phyloP scores from a whole-genome alignment of 1,139 yeast species.

The Yamadazyma buinensis region DNA sequence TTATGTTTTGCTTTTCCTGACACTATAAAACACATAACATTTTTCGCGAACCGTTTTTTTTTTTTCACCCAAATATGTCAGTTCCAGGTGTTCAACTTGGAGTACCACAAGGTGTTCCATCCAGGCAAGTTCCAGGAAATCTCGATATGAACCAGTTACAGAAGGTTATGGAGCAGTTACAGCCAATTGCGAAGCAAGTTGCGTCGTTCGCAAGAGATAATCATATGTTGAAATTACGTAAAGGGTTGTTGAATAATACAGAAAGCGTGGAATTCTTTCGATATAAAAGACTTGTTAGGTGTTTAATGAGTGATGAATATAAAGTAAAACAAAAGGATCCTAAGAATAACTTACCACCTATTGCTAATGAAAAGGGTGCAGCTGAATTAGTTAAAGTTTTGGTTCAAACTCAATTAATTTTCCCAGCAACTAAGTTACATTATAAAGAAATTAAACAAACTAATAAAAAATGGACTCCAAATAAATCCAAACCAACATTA shows the following conservation, averaged over 20 bases:
- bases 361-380: conserved; percentile 53
- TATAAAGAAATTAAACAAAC: conserved; percentile 65
- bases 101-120: conserved; percentile 11
- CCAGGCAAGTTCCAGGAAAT: conserved; percentile 2
- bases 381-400: conserved; percentile 60
- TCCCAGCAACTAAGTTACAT: conserved; percentile 72
- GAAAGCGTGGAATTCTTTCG: conserved; percentile 77
- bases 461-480: conserved; percentile 60
- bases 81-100: conserved; percentile 16
- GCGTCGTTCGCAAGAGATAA: conserved; percentile 72
- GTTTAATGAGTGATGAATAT: conserved; percentile 72
- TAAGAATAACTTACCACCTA: conserved; percentile 53
- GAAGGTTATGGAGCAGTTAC: conserved; percentile 12
- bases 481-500: conserved; percentile 71
- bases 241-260: conserved; percentile 69
- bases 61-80: conserved; percentile 9
- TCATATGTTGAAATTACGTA: conserved; percentile 66
- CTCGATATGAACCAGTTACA: conserved; percentile 9
- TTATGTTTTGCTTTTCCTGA: too few relatives aligned
- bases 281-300: conserved; percentile 77
- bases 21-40: too few relatives aligned
- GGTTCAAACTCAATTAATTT: conserved; percentile 70
- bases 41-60: too few relatives aligned
- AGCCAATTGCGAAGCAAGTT: conserved; percentile 41
- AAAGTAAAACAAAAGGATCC: conserved; percentile 52